These are phyloP conservation scores for Podospora conica DNA, from an alignment of 495 filamentous ascomycete species.

Conservation along the genomic window DNA sequence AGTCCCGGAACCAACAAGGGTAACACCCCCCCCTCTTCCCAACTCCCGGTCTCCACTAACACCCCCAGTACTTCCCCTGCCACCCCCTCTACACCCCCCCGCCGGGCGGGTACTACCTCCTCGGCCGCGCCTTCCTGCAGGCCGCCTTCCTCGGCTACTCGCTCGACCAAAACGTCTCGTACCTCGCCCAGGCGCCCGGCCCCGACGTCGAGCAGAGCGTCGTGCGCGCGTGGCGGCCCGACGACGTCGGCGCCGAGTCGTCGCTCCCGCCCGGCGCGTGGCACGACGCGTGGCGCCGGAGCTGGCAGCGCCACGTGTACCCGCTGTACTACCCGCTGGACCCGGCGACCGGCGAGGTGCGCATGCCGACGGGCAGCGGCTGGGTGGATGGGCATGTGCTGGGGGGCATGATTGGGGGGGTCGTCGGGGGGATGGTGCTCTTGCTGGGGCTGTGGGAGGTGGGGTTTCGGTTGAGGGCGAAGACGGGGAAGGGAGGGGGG, in stretches of 20 bases:
- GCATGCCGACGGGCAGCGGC: too few relatives aligned
- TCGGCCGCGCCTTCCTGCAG: slow-evolving; percentile 17
- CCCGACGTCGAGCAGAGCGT: slow-evolving; percentile 9
- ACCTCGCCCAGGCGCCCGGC: slow-evolving; percentile 16
- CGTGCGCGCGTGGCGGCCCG: background rate
- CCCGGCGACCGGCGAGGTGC: background rate
- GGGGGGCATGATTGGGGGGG: background rate
- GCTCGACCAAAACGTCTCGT: slow-evolving; percentile 8
- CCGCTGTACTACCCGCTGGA: background rate
- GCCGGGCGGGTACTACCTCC: background rate
- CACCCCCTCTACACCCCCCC: background rate
- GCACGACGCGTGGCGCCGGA: too few relatives aligned
- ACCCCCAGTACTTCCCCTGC: slow-evolving; percentile 13
- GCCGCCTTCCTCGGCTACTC: slow-evolving; percentile 14
- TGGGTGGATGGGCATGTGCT: background rate
- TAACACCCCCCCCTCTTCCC: too few relatives aligned
- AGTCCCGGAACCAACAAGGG: background rate
- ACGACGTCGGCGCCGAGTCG: background rate
- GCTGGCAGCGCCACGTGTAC: background rate
- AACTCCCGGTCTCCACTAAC: too few relatives aligned
- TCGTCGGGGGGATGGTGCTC: background rate
- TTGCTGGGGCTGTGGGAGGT: background rate
- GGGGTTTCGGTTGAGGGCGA: background rate
- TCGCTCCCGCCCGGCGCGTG: background rate
- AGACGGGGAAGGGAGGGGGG: too few relatives aligned